Base-by-base conservation (phyloP, 371 early-diverging fungal species). In the Phascolomyces articulosus region DNA sequence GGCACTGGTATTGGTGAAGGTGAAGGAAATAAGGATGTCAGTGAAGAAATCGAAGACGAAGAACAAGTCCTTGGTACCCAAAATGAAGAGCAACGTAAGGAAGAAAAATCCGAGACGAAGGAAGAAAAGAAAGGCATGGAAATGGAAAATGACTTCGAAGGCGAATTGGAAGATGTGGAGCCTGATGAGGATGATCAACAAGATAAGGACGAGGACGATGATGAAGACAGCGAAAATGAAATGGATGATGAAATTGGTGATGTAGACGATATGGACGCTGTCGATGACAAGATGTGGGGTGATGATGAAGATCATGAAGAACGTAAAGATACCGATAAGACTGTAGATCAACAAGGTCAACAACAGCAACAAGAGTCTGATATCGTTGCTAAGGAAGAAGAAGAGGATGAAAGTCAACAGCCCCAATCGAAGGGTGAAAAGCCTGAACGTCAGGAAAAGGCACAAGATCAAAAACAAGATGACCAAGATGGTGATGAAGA, bases 1-100 rank as follows among this genome's bases (percentile, higher is more conserved):
- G 98, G 98, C 24, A 93, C 92, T n/a, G 98, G 98, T 74, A 91
- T 96, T 63, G 99, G 97, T 23, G 95, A 97, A 64, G 98, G 98
- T 10, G 91, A 93, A 34, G 99, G 99, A 58, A 86, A 84, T 41
- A 95, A 97, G 77, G 96, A 98, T 68, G 97, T 99, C 28, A 94
- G 93, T 68, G 91, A 98, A 57, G 93, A 96, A 71, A 96, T 99
- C 71, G 99, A 98, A 72, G 90, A 96, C 72, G 94, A 96, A 75
- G 96, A 95, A 38, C 96, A 99, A 75, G 93, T 98, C 2, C 89
- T 95, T 58, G 98, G 95, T 20, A 82, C 90, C 21, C 87, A 93
- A 67, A 89, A 93, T 67, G 92, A 94, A 64, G 81, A 88, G 64
- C 87, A 82, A 55, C 75, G 79, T 47, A 72, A 82, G 26, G 79